Percentiles rank a stretch among this genome's conserved stretches.
Evolutionary conservation across 805 yeast species (phyloP).

Genomic region (Schwanniomyces yamadae): DNA sequence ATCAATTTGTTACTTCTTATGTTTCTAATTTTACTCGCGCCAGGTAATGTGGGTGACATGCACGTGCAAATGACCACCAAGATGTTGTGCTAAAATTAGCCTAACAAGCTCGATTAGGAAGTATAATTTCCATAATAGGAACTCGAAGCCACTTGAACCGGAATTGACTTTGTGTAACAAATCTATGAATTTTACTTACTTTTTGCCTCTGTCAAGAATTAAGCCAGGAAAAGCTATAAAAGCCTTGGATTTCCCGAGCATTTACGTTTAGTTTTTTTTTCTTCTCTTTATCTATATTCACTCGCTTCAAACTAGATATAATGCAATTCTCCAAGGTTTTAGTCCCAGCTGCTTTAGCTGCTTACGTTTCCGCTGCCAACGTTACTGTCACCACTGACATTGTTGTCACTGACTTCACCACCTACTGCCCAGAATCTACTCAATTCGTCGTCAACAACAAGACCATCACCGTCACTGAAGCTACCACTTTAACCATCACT

Average conservation of each 20-base stretch:
- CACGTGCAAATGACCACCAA: no score
- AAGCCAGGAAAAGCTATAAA: constrained; percentile 2
- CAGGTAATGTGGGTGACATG: no score
- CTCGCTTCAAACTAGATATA: constrained; percentile 17
- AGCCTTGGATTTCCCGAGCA: constrained; percentile 1
- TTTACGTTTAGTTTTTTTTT: not conserved
- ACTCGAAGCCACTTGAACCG: not conserved
- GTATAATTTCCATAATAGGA: not conserved
- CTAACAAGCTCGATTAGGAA: not conserved
- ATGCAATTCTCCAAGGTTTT: constrained; percentile 39
- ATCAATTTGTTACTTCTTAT: no score
- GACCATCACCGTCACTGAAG: constrained; percentile 73
- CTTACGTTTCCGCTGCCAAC: constrained; percentile 43
- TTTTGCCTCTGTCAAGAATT: not conserved
- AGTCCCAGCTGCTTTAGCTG: constrained; percentile 43
- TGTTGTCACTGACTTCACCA: constrained; percentile 65
- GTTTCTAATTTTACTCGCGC: no score
- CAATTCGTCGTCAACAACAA: constrained; percentile 59
- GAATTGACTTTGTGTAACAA: not conserved
- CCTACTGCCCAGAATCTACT: constrained; percentile 83
- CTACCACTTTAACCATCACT: constrained; percentile 83
- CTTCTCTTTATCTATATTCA: constrained; percentile 11
- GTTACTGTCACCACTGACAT: constrained; percentile 50
- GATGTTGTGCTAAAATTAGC: no score
- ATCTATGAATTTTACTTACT: constrained; percentile 2